phyloP scores from a whole-genome alignment of 768 basidiomycete genomes.

The Lenzites betulinus region DNA sequence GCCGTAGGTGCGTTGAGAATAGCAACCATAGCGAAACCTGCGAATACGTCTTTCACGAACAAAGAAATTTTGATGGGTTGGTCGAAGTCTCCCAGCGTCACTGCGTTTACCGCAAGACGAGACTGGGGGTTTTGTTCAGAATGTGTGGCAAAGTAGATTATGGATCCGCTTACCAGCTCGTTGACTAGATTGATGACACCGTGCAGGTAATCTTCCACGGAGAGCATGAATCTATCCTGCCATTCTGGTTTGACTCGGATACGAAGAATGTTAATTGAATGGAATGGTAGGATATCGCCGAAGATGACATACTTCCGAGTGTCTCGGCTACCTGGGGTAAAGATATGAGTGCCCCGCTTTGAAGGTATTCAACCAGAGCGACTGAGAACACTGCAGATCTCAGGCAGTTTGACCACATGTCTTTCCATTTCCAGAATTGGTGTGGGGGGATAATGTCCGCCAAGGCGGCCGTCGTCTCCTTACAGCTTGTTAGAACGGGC shows the following conservation, averaged over 20 bases:
- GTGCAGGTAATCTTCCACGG: conserved; percentile 82
- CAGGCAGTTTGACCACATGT: conserved; percentile 76
- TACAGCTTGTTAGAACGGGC: conserved; percentile 58
- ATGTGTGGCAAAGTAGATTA: conserved; percentile 1
- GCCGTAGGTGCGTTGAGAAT: not conserved
- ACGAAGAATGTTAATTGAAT: not conserved
- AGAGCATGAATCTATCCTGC: conserved; percentile 62
- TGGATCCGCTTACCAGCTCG: conserved; percentile 58
- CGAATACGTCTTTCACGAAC: conserved; percentile 80
- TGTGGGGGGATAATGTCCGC: conserved; percentile 63
- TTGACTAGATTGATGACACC: conserved; percentile 78
- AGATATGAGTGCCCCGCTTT: conserved; percentile 58
- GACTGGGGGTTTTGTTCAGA: conserved; percentile 46
- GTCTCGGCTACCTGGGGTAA: conserved; percentile 50
- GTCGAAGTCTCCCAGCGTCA: conserved; percentile 81
- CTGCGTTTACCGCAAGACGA: conserved; percentile 75
- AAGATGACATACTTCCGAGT: conserved; percentile 63
- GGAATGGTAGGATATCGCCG: not conserved
- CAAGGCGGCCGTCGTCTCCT: conserved; percentile 50
- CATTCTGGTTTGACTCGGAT: conserved; percentile 65
- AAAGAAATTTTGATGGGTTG: conserved; percentile 75
- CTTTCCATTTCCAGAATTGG: conserved; percentile 85
- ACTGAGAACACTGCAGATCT: conserved; percentile 67
- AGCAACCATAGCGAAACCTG: conserved; percentile 80
- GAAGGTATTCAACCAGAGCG: conserved; percentile 66